Base-by-base conservation (phyloP, 2,329 filamentous ascomycete genomes). In the Penicillium expansum region DNA sequence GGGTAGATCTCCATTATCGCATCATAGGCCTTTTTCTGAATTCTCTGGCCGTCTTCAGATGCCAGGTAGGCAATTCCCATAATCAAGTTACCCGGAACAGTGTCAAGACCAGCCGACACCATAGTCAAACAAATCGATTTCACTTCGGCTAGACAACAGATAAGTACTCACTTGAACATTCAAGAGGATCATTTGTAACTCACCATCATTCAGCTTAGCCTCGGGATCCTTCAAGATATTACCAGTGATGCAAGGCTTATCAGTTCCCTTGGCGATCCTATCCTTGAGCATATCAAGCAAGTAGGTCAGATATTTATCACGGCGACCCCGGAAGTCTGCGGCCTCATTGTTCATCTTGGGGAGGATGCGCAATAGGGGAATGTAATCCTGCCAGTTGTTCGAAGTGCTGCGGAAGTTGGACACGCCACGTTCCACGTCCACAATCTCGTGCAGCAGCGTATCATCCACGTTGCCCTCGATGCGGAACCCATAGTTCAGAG, bases 361-460 rank as follows among this genome's bases (percentile, higher is more conserved):
- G 62, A 84, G 81, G 2, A 91, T 71, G 29, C 90, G 81, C 58
- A 94, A 70, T 5, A 92, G 67, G 0, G 90, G 89, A n/a, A 94
- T 84, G 63, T 93, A 93, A 67, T 94, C 90, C 67, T 91, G 88
- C 85, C 88, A 90, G 70, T 93, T 93, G 69, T 92, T 91, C 65
- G 87, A 90, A 0, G 89, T 93, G 27, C 85, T 89, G 47, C 90
- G 79, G 68, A 92, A 88, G 65, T 90, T 90, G 52, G 86, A 88
- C 24, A 94, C 86, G 5, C 85, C 86, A 30, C 89, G 82, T 71
- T 93, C 90, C 3, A 93, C 89, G 45, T 86, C 80, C 0, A 86
- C 85, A 56, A 94, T 92, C 69, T 93, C 90, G 20, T 83, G 78
- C 6, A 93, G 79, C 8, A 92, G 77, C 38, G 82, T 77, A 60